Conservation (phyloP, 768 basidiomycete genomes). For the Russula sp. region DNA sequence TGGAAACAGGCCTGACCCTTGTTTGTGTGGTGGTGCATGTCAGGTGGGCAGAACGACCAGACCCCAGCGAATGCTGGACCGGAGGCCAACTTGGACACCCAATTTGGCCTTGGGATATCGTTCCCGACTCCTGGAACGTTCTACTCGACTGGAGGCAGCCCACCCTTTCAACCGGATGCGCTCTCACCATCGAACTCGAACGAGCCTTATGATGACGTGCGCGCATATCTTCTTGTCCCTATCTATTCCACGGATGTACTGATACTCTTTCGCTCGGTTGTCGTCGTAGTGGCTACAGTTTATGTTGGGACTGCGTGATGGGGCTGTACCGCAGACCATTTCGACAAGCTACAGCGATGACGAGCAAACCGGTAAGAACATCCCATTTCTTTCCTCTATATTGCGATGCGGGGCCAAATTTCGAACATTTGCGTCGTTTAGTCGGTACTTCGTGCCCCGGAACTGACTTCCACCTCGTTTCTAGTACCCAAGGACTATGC, state of each 20-base stretch:
- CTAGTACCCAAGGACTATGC: conserved; percentile 53
- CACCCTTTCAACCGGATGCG: conserved; percentile 30
- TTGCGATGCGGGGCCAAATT: neutral
- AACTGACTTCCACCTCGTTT: conserved; percentile 2
- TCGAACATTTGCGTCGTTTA: neutral
- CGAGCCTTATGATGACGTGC: conserved; percentile 27
- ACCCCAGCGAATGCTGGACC: conserved; percentile 19
- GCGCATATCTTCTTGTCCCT: neutral
- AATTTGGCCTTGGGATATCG: conserved; percentile 32
- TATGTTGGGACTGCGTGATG: conserved; percentile 41
- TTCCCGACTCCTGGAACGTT: conserved; percentile 33
- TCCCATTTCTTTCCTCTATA: neutral
- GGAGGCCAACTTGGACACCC: conserved; percentile 33
- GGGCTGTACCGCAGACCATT: conserved; percentile 54
- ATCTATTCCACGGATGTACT: neutral
- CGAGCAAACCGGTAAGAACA: conserved; percentile 58
- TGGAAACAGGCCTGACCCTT: neutral
- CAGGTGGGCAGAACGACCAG: conserved; percentile 31
- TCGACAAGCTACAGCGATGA: conserved; percentile 72
- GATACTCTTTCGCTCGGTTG: neutral
- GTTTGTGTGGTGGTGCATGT: neutral
- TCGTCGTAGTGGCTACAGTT: conserved; percentile 57
- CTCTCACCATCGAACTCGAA: conserved; percentile 11
- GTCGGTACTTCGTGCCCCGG: neutral
- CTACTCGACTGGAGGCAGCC: conserved; percentile 31